Evolutionary conservation across 495 filamentous ascomycete species (phyloP).

Genomic region (Parathielavia appendiculata): DNA sequence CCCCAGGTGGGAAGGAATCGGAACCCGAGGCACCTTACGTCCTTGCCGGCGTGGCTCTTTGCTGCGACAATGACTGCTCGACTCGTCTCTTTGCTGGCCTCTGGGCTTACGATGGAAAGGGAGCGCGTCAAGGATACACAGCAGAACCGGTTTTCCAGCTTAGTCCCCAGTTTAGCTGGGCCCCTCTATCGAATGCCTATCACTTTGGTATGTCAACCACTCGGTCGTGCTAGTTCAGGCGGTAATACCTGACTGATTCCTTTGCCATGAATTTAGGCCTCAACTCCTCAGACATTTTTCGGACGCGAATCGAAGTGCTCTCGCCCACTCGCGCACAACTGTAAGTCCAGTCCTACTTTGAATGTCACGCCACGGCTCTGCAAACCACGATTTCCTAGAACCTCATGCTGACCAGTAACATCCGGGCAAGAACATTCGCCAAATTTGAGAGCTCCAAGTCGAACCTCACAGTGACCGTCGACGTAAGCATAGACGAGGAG

Average conservation of each 20-base stretch:
- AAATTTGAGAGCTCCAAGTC: background rate
- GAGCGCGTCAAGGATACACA: background rate
- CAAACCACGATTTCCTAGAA: too few relatives aligned
- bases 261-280: background rate
- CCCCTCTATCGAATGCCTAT: background rate
- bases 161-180: background rate
- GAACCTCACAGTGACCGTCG: background rate
- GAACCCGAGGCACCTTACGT: background rate
- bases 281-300: background rate
- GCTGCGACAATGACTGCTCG: slow-evolving; percentile 9
- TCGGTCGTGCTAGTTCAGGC: too few relatives aligned
- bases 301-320: background rate
- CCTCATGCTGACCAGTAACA: too few relatives aligned
- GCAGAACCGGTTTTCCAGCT: background rate
- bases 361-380: too few relatives aligned
- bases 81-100: background rate
- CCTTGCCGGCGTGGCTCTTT: background rate
- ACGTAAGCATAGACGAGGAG: background rate
- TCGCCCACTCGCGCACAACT: background rate
- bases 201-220: background rate
- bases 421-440: background rate
- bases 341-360: background rate
- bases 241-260: too few relatives aligned
- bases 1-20: background rate
- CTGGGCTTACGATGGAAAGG: background rate